These are phyloP conservation scores for Cytospora paraplurivora DNA, from an alignment of 2,329 filamentous ascomycete species.

Conservation along the genomic window DNA sequence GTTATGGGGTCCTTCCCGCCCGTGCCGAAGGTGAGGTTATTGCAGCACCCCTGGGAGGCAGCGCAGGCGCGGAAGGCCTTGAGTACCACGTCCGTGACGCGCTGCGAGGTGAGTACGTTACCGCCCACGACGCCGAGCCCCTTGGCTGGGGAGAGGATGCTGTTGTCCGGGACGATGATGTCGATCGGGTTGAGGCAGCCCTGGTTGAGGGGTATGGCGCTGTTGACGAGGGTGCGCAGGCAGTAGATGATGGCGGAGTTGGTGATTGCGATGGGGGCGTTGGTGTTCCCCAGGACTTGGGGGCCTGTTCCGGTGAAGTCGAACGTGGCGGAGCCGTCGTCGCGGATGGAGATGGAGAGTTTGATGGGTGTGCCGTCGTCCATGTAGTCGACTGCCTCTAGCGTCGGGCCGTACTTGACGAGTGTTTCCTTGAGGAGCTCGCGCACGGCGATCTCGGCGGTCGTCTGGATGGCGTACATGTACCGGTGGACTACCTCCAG, in stretches of 20 bases:
- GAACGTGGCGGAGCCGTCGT: conserved; percentile 26
- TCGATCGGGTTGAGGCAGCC: conserved; percentile 40
- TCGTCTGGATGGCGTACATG: conserved; percentile 76
- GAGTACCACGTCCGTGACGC: conserved; percentile 38
- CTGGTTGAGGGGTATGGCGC: conserved; percentile 42
- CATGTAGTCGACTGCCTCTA: conserved; percentile 42
- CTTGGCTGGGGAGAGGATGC: conserved; percentile 37
- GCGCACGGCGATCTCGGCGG: conserved; percentile 72
- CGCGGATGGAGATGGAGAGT: conserved; percentile 39
- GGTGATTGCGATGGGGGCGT: conserved; percentile 41
- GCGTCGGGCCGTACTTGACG: conserved; percentile 47
- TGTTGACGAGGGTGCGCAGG: conserved; percentile 38
- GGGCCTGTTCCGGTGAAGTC: conserved; percentile 38
- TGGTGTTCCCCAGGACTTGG: conserved; percentile 41
- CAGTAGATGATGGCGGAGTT: conserved; percentile 44
- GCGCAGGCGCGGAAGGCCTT: conserved; percentile 35
- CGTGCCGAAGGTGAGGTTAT: conserved; percentile 39
- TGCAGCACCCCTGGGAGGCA: conserved; percentile 38
- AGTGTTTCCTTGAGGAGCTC: conserved; percentile 67
- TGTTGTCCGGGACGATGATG: conserved; percentile 37
- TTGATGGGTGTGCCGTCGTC: conserved; percentile 43
- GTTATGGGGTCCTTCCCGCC: conserved; percentile 36
- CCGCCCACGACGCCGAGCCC: conserved; percentile 47
- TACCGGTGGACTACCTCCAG: conserved; percentile 74
- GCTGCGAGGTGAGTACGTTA: conserved; percentile 56